phyloP scores from a whole-genome alignment of 148 eudicot species.

The Fagopyrum tataricum region DNA sequence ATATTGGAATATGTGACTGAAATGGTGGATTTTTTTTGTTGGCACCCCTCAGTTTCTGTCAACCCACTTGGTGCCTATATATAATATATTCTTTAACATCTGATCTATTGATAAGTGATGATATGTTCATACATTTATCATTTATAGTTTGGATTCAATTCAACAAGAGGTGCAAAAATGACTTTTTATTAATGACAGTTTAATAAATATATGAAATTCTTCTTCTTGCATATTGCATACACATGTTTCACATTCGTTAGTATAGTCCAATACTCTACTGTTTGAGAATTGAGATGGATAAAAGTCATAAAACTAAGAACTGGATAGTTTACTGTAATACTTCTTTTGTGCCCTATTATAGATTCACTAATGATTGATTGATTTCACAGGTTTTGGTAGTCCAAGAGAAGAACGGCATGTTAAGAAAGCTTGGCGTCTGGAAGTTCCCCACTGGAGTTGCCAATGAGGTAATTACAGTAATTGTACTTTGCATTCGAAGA shows the following conservation, averaged over 20 bases:
- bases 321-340: too few species aligned
- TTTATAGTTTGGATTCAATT: neutral
- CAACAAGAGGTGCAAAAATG: neutral
- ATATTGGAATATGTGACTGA: neutral
- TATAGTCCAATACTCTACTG: neutral
- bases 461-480: slow-evolving; percentile 35
- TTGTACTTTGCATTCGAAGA: neutral
- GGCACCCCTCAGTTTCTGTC: neutral
- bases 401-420: slow-evolving; percentile 42
- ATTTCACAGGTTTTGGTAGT: slow-evolving; percentile 50
- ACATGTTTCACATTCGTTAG: neutral
- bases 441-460: slow-evolving; percentile 66
- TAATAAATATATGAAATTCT: neutral
- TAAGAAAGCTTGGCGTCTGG: slow-evolving; percentile 40
- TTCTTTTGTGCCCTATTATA: neutral
- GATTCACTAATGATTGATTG: neutral
- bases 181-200: neutral
- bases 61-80: neutral
- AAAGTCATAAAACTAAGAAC: too few species aligned
- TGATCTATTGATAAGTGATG: neutral
- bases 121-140: neutral
- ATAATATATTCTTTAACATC: neutral
- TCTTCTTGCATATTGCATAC: neutral
- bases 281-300: neutral
- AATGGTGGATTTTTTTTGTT: neutral